Evolutionary conservation across 768 basidiomycete species (phyloP).

Genomic region (Hericium alpestre): DNA sequence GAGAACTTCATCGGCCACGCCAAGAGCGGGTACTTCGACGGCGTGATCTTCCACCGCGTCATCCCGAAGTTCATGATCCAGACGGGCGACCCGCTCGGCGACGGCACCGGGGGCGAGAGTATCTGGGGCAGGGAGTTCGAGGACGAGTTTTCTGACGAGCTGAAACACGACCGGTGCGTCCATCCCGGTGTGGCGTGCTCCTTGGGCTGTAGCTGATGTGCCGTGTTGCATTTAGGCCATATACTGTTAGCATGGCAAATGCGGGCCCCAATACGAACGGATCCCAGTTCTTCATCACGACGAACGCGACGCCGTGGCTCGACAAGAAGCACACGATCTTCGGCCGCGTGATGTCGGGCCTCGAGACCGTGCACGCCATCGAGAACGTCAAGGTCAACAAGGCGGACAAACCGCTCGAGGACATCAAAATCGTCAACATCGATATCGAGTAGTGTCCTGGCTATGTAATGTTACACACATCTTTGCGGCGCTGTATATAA

Average conservation of each 20-base stretch:
- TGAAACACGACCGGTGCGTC: constrained; percentile 79
- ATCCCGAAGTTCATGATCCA: constrained; percentile 99
- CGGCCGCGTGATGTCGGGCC: constrained; percentile 74
- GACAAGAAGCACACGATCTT: constrained; percentile 92
- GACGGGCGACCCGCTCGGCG: constrained; percentile 90
- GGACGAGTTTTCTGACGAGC: constrained; percentile 83
- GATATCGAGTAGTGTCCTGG: constrained; percentile 44
- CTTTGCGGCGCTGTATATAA: not conserved
- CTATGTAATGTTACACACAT: not conserved
- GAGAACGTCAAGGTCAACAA: constrained; percentile 85
- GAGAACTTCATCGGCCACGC: constrained; percentile 96
- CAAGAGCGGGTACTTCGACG: constrained; percentile 83
- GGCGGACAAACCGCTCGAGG: constrained; percentile 82
- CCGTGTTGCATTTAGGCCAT: constrained; percentile 46
- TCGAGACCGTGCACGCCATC: constrained; percentile 85
- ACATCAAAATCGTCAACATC: constrained; percentile 82
- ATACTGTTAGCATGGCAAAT: constrained; percentile 93
- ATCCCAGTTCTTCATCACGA: constrained; percentile 97
- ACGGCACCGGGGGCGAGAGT: constrained; percentile 84
- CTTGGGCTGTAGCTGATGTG: not conserved
- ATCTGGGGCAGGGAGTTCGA: constrained; percentile 89
- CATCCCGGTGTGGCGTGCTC: no score
- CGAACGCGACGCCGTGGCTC: constrained; percentile 86
- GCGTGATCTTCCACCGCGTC: constrained; percentile 91
- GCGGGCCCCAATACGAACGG: constrained; percentile 87